These are phyloP conservation scores for Trichoderma gamsii DNA, from an alignment of 495 filamentous ascomycete genomes.

Conservation along the genomic window DNA sequence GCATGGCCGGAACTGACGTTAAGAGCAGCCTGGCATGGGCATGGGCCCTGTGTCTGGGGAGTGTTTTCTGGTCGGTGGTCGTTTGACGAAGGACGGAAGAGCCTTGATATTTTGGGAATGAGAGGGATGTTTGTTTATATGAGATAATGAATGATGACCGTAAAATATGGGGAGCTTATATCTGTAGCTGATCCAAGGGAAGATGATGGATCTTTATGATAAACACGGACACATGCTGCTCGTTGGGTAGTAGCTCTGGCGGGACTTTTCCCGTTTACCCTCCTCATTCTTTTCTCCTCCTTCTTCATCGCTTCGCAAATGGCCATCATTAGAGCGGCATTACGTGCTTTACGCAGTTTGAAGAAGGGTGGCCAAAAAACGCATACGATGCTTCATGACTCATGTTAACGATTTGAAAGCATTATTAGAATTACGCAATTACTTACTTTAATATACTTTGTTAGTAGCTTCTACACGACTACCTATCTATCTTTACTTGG, in stretches of 20 bases:
- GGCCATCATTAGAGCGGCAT: background rate
- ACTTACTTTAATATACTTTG: background rate
- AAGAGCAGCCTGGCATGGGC: background rate
- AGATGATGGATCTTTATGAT: no score
- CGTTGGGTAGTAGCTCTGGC: no score
- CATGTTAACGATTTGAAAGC: background rate
- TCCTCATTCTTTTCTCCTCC: no score
- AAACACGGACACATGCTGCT: no score
- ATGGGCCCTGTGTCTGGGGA: background rate
- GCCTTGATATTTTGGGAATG: background rate
- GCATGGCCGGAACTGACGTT: constrained; percentile 15
- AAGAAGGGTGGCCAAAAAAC: background rate
- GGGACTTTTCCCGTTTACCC: no score
- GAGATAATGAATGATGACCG: no score
- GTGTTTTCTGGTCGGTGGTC: background rate
- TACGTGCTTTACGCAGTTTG: background rate
- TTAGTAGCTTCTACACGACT: no score
- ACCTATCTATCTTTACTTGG: no score
- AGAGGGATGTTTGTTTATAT: no score
- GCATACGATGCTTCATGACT: background rate
- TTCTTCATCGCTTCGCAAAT: background rate
- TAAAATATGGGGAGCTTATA: no score
- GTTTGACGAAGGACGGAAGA: background rate
- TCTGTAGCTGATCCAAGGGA: no score
- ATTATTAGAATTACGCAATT: background rate